phyloP scores from a whole-genome alignment of 1,284 basidiomycete genomes.

The Ustilago cynodontis region DNA sequence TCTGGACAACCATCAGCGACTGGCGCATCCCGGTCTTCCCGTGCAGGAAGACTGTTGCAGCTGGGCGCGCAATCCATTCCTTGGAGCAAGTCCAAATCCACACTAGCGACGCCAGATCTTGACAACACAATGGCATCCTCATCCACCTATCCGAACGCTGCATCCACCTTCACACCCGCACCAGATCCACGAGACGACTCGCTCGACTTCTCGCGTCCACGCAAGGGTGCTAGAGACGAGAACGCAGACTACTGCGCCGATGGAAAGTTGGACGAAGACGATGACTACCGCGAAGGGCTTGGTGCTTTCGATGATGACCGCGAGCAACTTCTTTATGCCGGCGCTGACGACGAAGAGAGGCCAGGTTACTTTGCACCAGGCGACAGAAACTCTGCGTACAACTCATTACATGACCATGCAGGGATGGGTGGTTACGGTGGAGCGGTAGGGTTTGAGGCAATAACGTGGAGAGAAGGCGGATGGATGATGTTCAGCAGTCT shows the following conservation, averaged over 20 bases:
- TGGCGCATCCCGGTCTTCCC: conserved; percentile 1
- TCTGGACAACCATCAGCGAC: conserved; percentile 10
- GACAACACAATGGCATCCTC: background rate
- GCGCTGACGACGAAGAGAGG: conserved; percentile 5
- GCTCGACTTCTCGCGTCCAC: conserved; percentile 21
- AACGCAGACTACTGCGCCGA: conserved; percentile 12
- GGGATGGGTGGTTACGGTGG: conserved; percentile 16
- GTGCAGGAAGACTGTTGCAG: conserved; percentile 25
- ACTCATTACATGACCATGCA: conserved; percentile 7
- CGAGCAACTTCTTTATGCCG: conserved; percentile 34
- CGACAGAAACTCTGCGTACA: conserved; percentile 38
- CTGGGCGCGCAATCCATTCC: conserved; percentile 23
- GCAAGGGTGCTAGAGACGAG: background rate
- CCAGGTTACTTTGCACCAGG: conserved; percentile 35
- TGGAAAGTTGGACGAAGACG: conserved; percentile 12
- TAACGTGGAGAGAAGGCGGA: conserved; percentile 33
- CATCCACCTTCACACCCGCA: background rate
- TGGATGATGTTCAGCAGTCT: conserved; percentile 45
- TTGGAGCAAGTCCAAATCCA: conserved; percentile 22
- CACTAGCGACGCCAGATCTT: background rate
- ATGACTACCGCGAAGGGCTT: conserved; percentile 18
- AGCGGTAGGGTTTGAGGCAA: conserved; percentile 36
- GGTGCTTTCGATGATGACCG: conserved; percentile 37
- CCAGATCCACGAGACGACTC: conserved; percentile 14
- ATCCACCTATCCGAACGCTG: background rate